Base-by-base conservation (phyloP, 2,329 filamentous ascomycete genomes). In the Pseudogymnoascus sp. region DNA sequence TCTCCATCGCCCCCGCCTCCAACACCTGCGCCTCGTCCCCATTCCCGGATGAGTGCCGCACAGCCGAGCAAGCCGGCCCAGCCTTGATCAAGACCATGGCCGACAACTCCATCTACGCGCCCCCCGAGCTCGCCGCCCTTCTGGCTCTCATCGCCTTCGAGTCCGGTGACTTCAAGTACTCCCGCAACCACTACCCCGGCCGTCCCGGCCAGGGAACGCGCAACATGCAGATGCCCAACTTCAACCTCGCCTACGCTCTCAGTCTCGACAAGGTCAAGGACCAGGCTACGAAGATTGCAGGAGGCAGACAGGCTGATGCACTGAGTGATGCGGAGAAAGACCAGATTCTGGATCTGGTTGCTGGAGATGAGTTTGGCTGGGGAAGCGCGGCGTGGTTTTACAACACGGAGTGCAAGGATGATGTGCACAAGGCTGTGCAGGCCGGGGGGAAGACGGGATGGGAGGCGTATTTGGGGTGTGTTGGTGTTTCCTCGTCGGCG, bases 111-210 rank as follows among this genome's bases (percentile, higher is more conserved):
- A 78, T 88, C 66, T 77, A 71, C 5, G 74, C 74, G 2, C 75
- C 75, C 5, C 78, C 76, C 21, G 82, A 85, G 64, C 81, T 85
- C 68, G 84, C 85, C 3, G 85, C 85, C 0, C 66, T 88, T 1
- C 67, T 88, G 39, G 78, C 80, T 1, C 72, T 86, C 68, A 85
- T 87, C 74, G 78, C 84, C 0, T 84, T 81, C 69, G 87, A 89
- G 68, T 79, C 78, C 12, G 82, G 67, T 2, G 77, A 82, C 63
- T 88, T 88, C 76, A 80, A 83, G 66, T 88, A 82, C 77, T 83
- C 82, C 68, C 78, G 73, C 64, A 85, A 87, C 69, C 79, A 85
- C 70, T 84, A 72, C 71, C 81, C 81, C 0, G 76, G 76, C 12
- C 68, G 73, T 0, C 78, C 83, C 0, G 86, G 86, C 0, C 83